phyloP scores from a whole-genome alignment of 2,329 filamentous ascomycete genomes.

The Paraphaeosphaeria sporulosa region DNA sequence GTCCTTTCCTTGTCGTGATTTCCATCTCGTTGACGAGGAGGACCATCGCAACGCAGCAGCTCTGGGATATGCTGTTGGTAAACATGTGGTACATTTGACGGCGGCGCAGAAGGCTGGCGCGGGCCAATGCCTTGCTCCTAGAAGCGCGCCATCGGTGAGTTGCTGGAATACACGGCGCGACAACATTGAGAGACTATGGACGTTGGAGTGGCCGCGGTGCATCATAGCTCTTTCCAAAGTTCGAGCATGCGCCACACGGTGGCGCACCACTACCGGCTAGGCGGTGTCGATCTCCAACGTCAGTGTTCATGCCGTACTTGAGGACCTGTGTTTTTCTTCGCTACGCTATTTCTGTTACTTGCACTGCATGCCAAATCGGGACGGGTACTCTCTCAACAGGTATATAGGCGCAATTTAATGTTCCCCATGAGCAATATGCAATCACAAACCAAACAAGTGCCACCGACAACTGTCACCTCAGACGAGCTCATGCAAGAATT shows the following conservation, averaged over 20 bases:
- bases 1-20: conserved; percentile 78
- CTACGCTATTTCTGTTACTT: not conserved
- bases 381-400: no score
- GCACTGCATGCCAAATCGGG: not conserved
- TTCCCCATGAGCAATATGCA: not conserved
- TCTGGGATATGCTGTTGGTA: conserved; percentile 12
- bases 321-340: no score
- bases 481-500: no score
- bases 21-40: conserved; percentile 79
- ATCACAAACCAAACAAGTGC: not conserved
- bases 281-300: not conserved
- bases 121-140: conserved; percentile 21
- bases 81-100: conserved; percentile 23
- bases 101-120: conserved; percentile 22
- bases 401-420: not conserved
- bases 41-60: conserved; percentile 30
- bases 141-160: conserved; percentile 44
- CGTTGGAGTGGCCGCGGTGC: conserved; percentile 13
- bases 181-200: conserved; percentile 38
- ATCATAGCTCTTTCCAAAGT: conserved; percentile 26
- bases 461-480: not conserved
- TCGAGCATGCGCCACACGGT: conserved; percentile 16
- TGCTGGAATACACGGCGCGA: conserved; percentile 47
- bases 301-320: not conserved
- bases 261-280: conserved; percentile 5